Evolutionary conservation across 306 rosid species (phyloP).

Genomic region (Quercus aquifolioides): DNA sequence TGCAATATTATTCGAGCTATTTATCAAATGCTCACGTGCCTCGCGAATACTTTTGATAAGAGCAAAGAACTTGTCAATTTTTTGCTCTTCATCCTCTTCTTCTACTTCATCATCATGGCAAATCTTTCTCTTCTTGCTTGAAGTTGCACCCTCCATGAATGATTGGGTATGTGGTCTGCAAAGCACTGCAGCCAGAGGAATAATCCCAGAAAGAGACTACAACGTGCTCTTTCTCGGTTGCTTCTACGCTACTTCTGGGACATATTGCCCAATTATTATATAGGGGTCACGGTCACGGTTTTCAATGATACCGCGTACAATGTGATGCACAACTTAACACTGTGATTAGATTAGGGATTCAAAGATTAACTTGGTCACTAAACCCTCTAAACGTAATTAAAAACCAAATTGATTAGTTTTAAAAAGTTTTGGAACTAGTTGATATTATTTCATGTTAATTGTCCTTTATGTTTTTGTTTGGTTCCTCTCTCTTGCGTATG

Average conservation of each 20-base stretch:
- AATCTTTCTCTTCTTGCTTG: slow-evolving; percentile 44
- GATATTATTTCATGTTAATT: too few species aligned
- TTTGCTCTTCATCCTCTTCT: slow-evolving; percentile 36
- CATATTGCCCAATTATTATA: background rate
- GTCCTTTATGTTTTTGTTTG: background rate
- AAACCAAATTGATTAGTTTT: too few species aligned
- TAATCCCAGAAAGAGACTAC: background rate
- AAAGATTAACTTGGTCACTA: too few species aligned
- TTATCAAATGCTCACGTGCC: slow-evolving; percentile 39
- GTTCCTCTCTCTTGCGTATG: background rate
- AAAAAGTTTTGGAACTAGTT: too few species aligned
- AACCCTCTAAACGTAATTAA: too few species aligned
- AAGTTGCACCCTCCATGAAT: slow-evolving; percentile 4
- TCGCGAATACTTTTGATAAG: slow-evolving; percentile 52
- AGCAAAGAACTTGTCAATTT: slow-evolving; percentile 42
- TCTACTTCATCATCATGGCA: slow-evolving; percentile 8
- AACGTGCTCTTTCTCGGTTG: slow-evolving; percentile 34
- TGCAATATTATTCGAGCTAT: background rate
- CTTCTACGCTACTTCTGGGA: slow-evolving; percentile 18
- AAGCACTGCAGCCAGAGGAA: background rate
- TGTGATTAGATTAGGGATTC: background rate
- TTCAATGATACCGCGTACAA: background rate
- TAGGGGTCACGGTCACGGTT: slow-evolving; percentile 2
- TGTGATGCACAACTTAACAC: background rate
- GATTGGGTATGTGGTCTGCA: background rate